A percentile compares a stretch with the other conserved stretches of the same genome.
Evolutionary conservation across 176 grass and related monocot species (phyloP).

Genomic region (Thalia dealbata): DNA sequence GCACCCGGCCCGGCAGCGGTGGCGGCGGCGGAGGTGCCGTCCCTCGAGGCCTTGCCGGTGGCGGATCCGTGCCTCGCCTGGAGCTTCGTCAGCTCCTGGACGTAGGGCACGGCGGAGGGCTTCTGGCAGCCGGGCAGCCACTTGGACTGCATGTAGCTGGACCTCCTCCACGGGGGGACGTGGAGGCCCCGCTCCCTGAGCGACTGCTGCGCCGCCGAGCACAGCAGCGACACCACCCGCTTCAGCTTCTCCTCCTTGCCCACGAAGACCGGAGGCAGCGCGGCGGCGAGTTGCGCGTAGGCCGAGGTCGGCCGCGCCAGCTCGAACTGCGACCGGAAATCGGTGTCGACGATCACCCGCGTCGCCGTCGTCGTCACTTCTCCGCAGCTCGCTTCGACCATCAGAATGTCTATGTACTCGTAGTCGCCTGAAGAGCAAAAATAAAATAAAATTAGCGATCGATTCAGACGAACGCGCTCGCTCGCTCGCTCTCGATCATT

Average conservation of each 20-base stretch:
- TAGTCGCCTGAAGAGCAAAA: constrained; percentile 50
- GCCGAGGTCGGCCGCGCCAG: constrained; percentile 42
- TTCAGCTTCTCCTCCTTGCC: constrained; percentile 35
- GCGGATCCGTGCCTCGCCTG: background rate
- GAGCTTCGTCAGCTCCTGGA: background rate
- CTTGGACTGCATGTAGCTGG: constrained; percentile 60
- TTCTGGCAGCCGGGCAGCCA: constrained; percentile 32
- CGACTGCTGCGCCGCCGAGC: constrained; percentile 39
- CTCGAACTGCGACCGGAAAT: constrained; percentile 63
- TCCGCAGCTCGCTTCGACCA: constrained; percentile 9
- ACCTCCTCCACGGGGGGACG: constrained; percentile 61
- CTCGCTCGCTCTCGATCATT: background rate
- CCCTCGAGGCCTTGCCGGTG: background rate
- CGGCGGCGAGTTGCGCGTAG: constrained; percentile 39
- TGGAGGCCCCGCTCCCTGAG: constrained; percentile 62
- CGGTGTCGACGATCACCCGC: constrained; percentile 51
- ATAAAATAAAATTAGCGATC: background rate
- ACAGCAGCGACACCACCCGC: constrained; percentile 51
- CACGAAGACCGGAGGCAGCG: constrained; percentile 42
- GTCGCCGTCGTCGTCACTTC: background rate
- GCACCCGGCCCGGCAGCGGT: background rate
- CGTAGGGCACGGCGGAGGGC: background rate
- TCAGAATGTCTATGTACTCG: constrained; percentile 53
- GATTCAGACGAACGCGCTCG: background rate
- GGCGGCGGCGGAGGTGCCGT: too few species aligned